Evolutionary conservation across 2,329 filamentous ascomycete species (phyloP), one percentile per base, ranked within the genome.

Genomic region (Neobulgaria alba): DNA sequence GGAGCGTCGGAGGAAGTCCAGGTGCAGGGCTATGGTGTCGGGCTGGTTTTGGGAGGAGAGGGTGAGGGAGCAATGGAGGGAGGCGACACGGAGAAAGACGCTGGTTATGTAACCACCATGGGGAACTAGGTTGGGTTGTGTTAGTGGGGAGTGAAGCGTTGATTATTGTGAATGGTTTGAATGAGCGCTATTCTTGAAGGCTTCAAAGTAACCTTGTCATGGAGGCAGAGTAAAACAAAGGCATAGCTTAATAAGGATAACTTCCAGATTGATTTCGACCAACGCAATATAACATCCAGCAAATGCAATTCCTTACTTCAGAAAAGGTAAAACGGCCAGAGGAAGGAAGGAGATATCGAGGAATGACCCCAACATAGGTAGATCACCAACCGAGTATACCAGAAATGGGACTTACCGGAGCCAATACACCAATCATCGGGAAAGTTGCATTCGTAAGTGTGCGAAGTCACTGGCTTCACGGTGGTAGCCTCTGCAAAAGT

Each of bases 51-150:
- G 73, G 37, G 70, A 66, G 45, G 67, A 62, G 15, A 80, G 71
- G 4, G 77, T 72, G 5, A 68, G 72, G 18, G 49, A 60, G 63
- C 81, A 80, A 59, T 84, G 79, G 2, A 64, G 67, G 8, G 64
- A 61, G 17, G 75, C 75, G 14, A 78, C 73, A 39, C 69, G 67
- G 46, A 82, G 68, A 46, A 86, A 69, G 36, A 73, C 67, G 0
- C 77, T 69, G 8, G 79, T 79, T 12, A 83, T 74, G 52, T 80
- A 82, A 43, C 82, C 82, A 38, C 82, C 82, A 58, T 86, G 79
- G 4, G 81, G 80, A 10, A 85, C 82, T 80, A 40, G 23, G 26
- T 16, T 40, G 23, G 21, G 10, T 14, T 10, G 17, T 36, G 12
- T 44, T 26, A 36, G 42, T 10, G n/a, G n/a, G n/a, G n/a, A n/a